Percentiles rank a stretch among this genome's conserved stretches.
phyloP scores from a whole-genome alignment of 768 basidiomycete species.

The Xanthoconium stramineum region DNA sequence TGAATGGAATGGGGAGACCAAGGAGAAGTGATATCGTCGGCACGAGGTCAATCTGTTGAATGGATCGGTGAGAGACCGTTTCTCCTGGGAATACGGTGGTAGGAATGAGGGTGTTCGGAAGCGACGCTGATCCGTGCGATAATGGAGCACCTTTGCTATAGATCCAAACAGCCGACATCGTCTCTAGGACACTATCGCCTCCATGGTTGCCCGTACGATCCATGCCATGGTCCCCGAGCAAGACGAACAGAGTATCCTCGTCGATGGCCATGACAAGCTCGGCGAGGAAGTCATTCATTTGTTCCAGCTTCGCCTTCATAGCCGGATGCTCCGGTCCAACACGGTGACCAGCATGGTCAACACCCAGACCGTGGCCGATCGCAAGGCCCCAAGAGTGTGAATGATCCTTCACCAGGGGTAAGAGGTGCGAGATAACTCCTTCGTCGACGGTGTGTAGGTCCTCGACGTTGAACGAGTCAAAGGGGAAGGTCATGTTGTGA shows the following conservation, averaged over 20 bases:
- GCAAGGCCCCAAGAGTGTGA: constrained; percentile 75
- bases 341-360: constrained; percentile 95
- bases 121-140: constrained; percentile 27
- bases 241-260: constrained; percentile 84
- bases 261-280: constrained; percentile 73
- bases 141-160: constrained; percentile 76
- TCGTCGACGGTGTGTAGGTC: constrained; percentile 94
- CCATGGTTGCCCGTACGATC: constrained; percentile 93
- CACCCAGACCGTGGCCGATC: constrained; percentile 91
- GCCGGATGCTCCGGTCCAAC: constrained; percentile 85
- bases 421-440: constrained; percentile 81
- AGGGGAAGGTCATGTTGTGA: constrained; percentile 74
- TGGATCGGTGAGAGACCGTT: constrained; percentile 49
- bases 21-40: constrained; percentile 86
- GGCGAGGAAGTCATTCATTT: constrained; percentile 81
- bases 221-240: constrained; percentile 98
- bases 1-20: constrained; percentile 92
- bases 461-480: constrained; percentile 98
- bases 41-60: constrained; percentile 93
- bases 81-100: constrained; percentile 61
- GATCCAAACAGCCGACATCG: constrained; percentile 84
- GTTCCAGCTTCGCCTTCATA: constrained; percentile 81
- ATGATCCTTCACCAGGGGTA: constrained; percentile 64
- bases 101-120: constrained; percentile 53
- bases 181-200: constrained; percentile 83